Evolutionary conservation across 1,284 basidiomycete genomes (phyloP).

Genomic region (Microbotryum silenes-acaulis): DNA sequence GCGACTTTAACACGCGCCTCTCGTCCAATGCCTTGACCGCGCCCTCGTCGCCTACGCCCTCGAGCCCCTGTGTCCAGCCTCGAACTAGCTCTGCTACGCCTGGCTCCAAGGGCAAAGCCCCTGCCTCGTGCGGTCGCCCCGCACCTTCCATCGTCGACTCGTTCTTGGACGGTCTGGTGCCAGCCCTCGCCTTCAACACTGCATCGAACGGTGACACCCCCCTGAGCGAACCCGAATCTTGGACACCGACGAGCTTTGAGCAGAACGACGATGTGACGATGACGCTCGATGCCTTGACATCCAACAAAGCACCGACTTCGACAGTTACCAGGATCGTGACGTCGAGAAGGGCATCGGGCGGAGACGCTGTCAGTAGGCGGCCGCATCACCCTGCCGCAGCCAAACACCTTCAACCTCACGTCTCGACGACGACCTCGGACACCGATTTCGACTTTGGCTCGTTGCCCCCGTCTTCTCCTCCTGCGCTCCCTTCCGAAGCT

Average conservation of each 20-base stretch:
- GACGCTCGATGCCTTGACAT: conserved; percentile 11
- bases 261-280: conserved; percentile 10
- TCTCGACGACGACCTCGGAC: conserved; percentile 15
- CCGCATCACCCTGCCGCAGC: no score
- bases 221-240: conserved; percentile 26
- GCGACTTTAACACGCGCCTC: conserved; percentile 25
- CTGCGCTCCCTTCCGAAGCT: conserved; percentile 24
- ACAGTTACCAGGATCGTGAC: not conserved
- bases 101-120: conserved; percentile 28
- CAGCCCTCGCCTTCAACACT: conserved; percentile 5
- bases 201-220: conserved; percentile 5
- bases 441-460: conserved; percentile 23
- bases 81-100: conserved; percentile 29
- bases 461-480: conserved; percentile 28
- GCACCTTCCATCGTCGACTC: conserved; percentile 27
- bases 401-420: conserved; percentile 4
- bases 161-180: conserved; percentile 25
- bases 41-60: conserved; percentile 23
- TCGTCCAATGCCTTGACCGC: conserved; percentile 32
- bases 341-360: not conserved
- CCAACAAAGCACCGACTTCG: not conserved
- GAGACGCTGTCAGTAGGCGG: conserved; percentile 9
- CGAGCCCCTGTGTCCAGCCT: conserved; percentile 29
- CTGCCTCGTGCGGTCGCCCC: conserved; percentile 19
- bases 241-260: conserved; percentile 15